phyloP scores from a whole-genome alignment of 495 filamentous ascomycete species.

The Hyaloscypha variabilis region DNA sequence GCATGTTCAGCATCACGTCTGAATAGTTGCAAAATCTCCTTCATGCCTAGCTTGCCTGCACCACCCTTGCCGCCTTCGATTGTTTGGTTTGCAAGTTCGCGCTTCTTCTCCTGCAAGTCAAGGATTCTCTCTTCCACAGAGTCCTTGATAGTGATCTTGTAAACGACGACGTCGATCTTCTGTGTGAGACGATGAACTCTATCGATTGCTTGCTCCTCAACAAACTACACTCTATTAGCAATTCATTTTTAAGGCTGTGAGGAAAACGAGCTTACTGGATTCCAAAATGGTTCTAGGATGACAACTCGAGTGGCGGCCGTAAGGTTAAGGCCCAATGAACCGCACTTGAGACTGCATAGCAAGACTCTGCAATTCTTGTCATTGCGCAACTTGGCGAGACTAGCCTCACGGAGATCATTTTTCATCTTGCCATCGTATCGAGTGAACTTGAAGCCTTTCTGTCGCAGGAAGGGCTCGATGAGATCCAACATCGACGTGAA shows the following conservation, averaged over 20 bases:
- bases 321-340: slow-evolving; percentile 89
- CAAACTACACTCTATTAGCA: slow-evolving; percentile 61
- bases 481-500: slow-evolving; percentile 96
- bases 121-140: slow-evolving; percentile 93
- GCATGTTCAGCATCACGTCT: slow-evolving; percentile 67
- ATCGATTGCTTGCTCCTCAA: slow-evolving; percentile 98
- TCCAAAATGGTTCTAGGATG: slow-evolving; percentile 98
- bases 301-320: slow-evolving; percentile 92
- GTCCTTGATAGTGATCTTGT: slow-evolving; percentile 81
- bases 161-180: slow-evolving; percentile 90
- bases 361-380: slow-evolving; percentile 74
- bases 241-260: slow-evolving; percentile 5
- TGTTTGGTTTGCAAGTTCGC: slow-evolving; percentile 79
- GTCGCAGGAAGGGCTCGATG: slow-evolving; percentile 84
- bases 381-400: slow-evolving; percentile 68
- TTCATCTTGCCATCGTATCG: slow-evolving; percentile 96
- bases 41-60: slow-evolving; percentile 81
- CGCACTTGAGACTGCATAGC: slow-evolving; percentile 91
- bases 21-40: slow-evolving; percentile 92
- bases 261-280: slow-evolving; percentile 63
- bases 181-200: slow-evolving; percentile 96
- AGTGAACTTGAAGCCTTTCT: slow-evolving; percentile 72
- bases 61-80: slow-evolving; percentile 72
- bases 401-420: slow-evolving; percentile 89
- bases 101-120: slow-evolving; percentile 89